Evolutionary conservation across 1,284 basidiomycete genomes (phyloP).

Genomic region (Ustilago tritici): DNA sequence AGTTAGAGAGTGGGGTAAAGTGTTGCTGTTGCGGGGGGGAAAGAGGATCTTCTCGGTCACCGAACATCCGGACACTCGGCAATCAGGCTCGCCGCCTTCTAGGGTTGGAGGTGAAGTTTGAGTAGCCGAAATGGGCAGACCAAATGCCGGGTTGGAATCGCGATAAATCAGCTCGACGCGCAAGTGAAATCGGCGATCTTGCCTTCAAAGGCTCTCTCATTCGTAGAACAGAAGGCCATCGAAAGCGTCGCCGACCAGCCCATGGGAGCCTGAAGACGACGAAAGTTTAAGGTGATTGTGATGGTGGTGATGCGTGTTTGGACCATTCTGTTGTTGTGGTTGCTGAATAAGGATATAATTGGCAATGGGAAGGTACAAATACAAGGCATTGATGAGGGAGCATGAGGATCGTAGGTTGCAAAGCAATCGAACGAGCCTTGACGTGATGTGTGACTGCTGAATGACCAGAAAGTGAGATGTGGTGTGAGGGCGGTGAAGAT

Average conservation of each 20-base stretch:
- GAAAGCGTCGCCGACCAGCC: not conserved
- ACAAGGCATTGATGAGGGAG: slow-evolving; percentile 8
- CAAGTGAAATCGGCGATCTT: slow-evolving; percentile 15
- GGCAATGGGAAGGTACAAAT: slow-evolving; percentile 19
- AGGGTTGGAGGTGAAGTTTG: not conserved
- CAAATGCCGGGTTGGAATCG: slow-evolving; percentile 10
- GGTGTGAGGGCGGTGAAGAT: not conserved
- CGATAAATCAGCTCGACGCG: not conserved
- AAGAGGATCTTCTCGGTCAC: not conserved
- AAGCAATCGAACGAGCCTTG: not conserved
- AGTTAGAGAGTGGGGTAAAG: not conserved
- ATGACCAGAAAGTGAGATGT: not conserved
- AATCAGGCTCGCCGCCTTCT: slow-evolving; percentile 5
- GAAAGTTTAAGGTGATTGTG: not conserved
- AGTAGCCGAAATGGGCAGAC: slow-evolving; percentile 10
- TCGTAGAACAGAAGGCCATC: not conserved
- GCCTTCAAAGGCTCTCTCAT: not conserved
- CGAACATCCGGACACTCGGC: slow-evolving; percentile 15
- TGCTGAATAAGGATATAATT: not conserved
- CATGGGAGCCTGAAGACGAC: not conserved
- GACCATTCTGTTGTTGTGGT: too few relatives aligned
- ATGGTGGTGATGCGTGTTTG: not conserved
- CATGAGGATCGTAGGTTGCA: not conserved
- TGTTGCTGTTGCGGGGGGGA: not conserved
- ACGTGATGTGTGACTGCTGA: not conserved